Evolutionary conservation across 2,329 filamentous ascomycete genomes (phyloP), one percentile per base, ranked within the genome.

Genomic region (Xylariaceae sp.): DNA sequence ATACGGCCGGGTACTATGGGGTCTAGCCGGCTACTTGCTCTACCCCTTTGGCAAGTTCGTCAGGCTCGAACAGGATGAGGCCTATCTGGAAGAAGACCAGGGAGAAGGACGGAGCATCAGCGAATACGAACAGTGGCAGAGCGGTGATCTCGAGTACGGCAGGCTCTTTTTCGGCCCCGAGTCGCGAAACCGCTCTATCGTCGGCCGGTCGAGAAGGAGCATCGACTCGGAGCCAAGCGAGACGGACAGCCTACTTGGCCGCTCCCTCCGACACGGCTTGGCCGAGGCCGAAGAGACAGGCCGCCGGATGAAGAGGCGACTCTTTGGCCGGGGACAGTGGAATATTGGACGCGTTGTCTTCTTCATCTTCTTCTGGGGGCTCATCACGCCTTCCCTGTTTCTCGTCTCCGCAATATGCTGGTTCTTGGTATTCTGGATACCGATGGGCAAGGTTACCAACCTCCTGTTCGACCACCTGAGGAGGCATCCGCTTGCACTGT

Each of bases 61-160:
- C 46, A 85, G 88, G 32, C 74, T 98, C 26, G 83, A 95, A 59
- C 86, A 90, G 60, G 92, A 98, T 52, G 92, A 97, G 57, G 84
- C 85, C 30, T 98, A 98, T 59, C 72, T 88, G 33, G 85, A 96
- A 44, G 92, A 98, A 65, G 92, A 98, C 55, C 81, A 92, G 56
- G 89, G 90, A 28, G 92, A 98, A 64, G 92, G 92, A 14, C 81
- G 92, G 57, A 97, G 89, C 66, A 96, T 98, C 57, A 94, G 87
- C 55, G 92, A 98, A 67, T 98, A 98, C 59, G 92, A 98, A 62
- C 88, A 95, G 65, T 98, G 92, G 92, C 92, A 98, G 66, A 96
- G 81, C 58, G 92, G 92, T 35, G 92, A 98, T 57, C 76, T 98
- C 23, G 92, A 98, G 63, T 88, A 97, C 60, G 92, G 92, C 3